These are phyloP conservation scores for Malus sieversii DNA, from an alignment of 306 rosid species.

Conservation along the genomic window DNA sequence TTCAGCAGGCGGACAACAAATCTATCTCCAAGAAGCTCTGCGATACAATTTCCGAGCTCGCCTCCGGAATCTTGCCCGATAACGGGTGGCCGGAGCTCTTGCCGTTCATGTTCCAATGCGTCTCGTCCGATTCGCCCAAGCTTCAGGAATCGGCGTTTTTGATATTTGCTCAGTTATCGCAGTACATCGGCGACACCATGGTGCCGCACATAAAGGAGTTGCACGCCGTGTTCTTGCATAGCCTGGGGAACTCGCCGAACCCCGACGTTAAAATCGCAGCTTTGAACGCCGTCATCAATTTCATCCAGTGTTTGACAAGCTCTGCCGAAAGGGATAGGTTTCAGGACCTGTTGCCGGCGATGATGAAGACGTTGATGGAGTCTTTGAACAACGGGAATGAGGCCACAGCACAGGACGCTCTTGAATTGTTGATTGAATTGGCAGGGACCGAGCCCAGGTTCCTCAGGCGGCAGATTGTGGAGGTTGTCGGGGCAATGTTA, in stretches of 20 bases:
- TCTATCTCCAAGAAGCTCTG: constrained; percentile 78
- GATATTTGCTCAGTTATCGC: constrained; percentile 87
- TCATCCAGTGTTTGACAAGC: constrained; percentile 75
- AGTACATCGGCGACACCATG: constrained; percentile 76
- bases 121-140: constrained; percentile 67
- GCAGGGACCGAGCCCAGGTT: constrained; percentile 92
- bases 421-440: constrained; percentile 78
- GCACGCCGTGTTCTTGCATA: constrained; percentile 71
- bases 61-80: constrained; percentile 78
- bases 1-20: constrained; percentile 63
- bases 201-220: constrained; percentile 72
- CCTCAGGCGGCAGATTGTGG: constrained; percentile 72
- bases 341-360: constrained; percentile 86
- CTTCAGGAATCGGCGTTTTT: constrained; percentile 81
- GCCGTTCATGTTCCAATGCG: constrained; percentile 90
- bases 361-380: constrained; percentile 85
- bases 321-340: constrained; percentile 78
- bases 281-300: constrained; percentile 80
- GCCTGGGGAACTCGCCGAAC: constrained; percentile 43
- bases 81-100: constrained; percentile 84
- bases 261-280: constrained; percentile 83
- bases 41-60: constrained; percentile 93
- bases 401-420: constrained; percentile 89
- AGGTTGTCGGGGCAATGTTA: constrained; percentile 84
- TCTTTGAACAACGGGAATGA: constrained; percentile 81